Percentiles rank a stretch among this genome's conserved stretches.
Conservation (phyloP, 164 flowering plant species). For the Tinospora cordifolia region DNA sequence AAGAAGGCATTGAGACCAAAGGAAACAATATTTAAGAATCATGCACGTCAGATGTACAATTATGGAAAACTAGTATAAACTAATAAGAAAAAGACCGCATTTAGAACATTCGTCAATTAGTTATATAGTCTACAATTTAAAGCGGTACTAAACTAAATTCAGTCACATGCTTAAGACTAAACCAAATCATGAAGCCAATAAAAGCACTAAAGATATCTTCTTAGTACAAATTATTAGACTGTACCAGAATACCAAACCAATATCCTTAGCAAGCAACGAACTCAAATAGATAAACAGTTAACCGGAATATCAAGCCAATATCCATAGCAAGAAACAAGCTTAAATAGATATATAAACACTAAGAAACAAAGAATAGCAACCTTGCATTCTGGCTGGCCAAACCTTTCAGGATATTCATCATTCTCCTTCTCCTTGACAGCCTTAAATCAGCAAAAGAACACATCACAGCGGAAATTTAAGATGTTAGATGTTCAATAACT, state of each 20-base stretch:
- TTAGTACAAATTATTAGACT: no score
- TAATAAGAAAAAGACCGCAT: neutral
- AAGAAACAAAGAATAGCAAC: conserved; percentile 23
- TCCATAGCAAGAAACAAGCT: neutral
- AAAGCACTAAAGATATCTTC: no score
- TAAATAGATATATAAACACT: neutral
- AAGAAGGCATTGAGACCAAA: no score
- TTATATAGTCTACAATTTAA: neutral
- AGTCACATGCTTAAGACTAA: neutral
- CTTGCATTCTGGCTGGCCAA: conserved; percentile 70
- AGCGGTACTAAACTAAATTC: neutral
- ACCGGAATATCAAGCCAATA: neutral
- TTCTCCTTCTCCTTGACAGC: conserved; percentile 29
- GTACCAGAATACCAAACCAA: no score
- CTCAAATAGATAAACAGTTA: no score
- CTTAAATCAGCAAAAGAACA: conserved; percentile 20
- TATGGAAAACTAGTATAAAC: neutral
- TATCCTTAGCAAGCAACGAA: no score
- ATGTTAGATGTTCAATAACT: neutral
- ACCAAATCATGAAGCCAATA: neutral
- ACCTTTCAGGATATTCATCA: conserved; percentile 24
- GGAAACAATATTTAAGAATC: neutral
- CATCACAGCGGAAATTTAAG: neutral
- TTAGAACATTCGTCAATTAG: neutral
- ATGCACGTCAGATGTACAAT: neutral